A percentile compares a stretch with the other conserved stretches of the same genome.
Evolutionary conservation across 2,329 filamentous ascomycete genomes (phyloP).

Genomic region (Trichoderma afroharzianum): DNA sequence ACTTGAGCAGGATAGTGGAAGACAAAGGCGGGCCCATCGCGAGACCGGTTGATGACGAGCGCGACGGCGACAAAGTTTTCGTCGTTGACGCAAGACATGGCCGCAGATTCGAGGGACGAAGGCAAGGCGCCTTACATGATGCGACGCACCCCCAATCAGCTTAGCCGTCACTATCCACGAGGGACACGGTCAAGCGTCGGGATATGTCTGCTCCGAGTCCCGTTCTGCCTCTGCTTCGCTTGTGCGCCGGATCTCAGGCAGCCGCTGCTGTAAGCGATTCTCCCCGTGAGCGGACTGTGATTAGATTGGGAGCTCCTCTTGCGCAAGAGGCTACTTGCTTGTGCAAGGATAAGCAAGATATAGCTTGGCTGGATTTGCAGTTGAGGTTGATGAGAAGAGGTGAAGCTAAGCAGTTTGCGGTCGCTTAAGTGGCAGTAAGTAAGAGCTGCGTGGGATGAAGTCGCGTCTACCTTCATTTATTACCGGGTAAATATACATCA

Average conservation of each 20-base stretch:
- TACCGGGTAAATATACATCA: too few relatives aligned
- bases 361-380: neutral
- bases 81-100: conserved; percentile 49
- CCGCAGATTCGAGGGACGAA: conserved; percentile 20
- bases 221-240: neutral
- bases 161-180: neutral
- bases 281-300: neutral
- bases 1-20: conserved; percentile 80
- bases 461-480: neutral
- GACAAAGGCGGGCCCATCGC: conserved; percentile 76
- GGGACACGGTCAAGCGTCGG: neutral
- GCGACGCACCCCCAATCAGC: neutral
- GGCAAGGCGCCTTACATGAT: conserved; percentile 12
- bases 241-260: neutral
- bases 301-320: neutral
- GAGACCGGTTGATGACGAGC: conserved; percentile 69
- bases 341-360: neutral
- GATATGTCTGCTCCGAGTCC: neutral
- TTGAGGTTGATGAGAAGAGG: neutral
- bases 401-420: neutral
- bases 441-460: neutral
- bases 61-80: conserved; percentile 66
- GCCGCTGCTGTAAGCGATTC: neutral
- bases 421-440: neutral
- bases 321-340: neutral